Percentiles rank a stretch among this genome's conserved stretches.
Evolutionary conservation across 352 stramenopile species (phyloP).

Genomic region (Pythium volutum): DNA sequence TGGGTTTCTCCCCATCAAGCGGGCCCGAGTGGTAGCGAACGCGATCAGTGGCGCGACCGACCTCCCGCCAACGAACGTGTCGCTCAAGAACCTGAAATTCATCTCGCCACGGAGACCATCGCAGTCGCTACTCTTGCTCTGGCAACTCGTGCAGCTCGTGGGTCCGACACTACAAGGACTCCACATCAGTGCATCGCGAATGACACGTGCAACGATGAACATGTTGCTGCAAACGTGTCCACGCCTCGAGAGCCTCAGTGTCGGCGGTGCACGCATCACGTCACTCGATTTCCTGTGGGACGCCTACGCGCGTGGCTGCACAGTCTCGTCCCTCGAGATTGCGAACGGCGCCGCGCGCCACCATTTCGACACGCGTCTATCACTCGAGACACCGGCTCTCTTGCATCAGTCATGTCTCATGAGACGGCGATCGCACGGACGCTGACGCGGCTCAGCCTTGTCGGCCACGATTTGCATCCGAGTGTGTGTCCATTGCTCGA

Average conservation of each 20-base stretch:
- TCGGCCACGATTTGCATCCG: not conserved
- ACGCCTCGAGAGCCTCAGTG: constrained; percentile 1
- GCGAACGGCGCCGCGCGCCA: not conserved
- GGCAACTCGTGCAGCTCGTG: not conserved
- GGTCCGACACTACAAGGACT: not conserved
- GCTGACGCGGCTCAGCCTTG: not conserved
- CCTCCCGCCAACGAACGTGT: too few species aligned
- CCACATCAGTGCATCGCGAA: not conserved
- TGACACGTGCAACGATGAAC: not conserved
- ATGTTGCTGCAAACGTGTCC: not conserved
- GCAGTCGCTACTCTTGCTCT: not conserved
- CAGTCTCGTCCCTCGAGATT: constrained; percentile 3
- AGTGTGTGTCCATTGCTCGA: not conserved
- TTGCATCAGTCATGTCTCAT: not conserved
- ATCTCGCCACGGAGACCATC: not conserved
- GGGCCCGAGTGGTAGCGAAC: not conserved
- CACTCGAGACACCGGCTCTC: not conserved
- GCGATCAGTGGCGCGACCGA: too few species aligned
- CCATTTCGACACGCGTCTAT: not conserved
- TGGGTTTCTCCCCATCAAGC: not conserved
- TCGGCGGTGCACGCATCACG: not conserved
- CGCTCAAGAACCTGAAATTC: not conserved
- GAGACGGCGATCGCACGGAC: not conserved
- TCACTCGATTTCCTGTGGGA: constrained; percentile 2
- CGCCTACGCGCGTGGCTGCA: not conserved